Percentiles rank a stretch among this genome's conserved stretches.
These are phyloP conservation scores for Podospora pseudocomata DNA, from an alignment of 495 filamentous ascomycete genomes.

Conservation along the genomic window DNA sequence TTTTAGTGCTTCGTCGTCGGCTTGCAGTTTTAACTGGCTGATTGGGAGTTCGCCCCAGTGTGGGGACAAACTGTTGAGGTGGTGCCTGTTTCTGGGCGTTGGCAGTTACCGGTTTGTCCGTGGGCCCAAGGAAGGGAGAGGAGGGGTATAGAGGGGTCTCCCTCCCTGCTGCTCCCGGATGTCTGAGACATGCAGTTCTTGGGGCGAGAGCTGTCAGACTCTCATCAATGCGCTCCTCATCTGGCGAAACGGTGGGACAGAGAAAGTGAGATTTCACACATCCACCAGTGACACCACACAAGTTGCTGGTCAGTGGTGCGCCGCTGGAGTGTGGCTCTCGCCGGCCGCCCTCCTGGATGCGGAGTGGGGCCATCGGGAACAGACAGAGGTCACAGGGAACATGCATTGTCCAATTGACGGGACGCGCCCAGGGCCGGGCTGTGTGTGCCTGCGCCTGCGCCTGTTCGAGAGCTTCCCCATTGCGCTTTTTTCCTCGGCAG, in stretches of 20 bases:
- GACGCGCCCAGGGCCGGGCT: not conserved
- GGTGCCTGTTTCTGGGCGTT: not conserved
- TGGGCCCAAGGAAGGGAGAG: not conserved
- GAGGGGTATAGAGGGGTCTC: slow-evolving; percentile 4
- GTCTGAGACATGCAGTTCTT: not conserved
- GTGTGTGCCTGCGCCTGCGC: not conserved
- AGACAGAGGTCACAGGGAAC: not conserved
- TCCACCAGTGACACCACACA: not conserved
- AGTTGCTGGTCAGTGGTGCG: not conserved
- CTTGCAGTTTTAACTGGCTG: not conserved
- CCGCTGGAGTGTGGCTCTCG: not conserved
- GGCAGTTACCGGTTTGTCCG: not conserved
- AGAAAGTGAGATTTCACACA: not conserved
- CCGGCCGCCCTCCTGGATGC: not conserved
- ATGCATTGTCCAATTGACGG: not conserved
- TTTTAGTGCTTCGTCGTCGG: slow-evolving; percentile 13
- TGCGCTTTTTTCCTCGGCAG: not conserved
- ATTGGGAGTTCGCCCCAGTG: slow-evolving; percentile 1
- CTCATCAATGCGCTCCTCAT: not conserved
- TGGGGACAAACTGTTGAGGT: slow-evolving; percentile 5
- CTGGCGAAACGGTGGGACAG: not conserved
- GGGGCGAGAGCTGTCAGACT: not conserved
- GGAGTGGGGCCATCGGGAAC: slow-evolving; percentile 2
- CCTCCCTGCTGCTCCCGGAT: not conserved
- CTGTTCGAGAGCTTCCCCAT: not conserved